Evolutionary conservation across 2,329 filamentous ascomycete genomes (phyloP).

Genomic region (Orbilia blumenaviensis): DNA sequence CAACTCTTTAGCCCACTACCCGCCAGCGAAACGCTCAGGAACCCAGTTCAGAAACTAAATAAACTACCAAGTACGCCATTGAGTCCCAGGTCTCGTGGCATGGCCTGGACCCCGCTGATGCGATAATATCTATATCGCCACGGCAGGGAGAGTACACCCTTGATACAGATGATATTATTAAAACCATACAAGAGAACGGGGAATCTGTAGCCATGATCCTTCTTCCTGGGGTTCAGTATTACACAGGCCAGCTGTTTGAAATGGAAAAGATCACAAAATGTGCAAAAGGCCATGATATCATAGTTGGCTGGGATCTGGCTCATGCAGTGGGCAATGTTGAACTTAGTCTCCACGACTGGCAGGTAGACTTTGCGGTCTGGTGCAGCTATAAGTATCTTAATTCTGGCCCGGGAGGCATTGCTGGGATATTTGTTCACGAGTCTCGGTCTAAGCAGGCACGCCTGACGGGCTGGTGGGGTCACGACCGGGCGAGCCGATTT

Average conservation of each 20-base stretch:
- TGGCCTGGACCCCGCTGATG: conserved; percentile 71
- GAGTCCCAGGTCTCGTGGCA: conserved; percentile 81
- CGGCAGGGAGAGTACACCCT: conserved; percentile 69
- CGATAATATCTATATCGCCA: conserved; percentile 79
- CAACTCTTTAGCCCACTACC: no score
- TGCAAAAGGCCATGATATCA: conserved; percentile 75
- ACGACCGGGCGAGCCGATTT: conserved; percentile 78
- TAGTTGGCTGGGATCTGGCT: conserved; percentile 87
- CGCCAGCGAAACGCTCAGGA: no score
- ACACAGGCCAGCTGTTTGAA: conserved; percentile 88
- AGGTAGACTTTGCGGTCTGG: conserved; percentile 88
- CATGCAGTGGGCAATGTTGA: conserved; percentile 87
- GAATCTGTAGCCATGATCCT: conserved; percentile 77
- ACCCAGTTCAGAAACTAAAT: no score
- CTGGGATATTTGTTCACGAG: conserved; percentile 81
- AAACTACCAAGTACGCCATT: conserved; percentile 73
- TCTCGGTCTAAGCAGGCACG: conserved; percentile 71
- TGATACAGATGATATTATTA: conserved; percentile 75
- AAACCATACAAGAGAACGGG: conserved; percentile 77
- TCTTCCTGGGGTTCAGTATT: conserved; percentile 89
- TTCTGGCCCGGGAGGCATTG: conserved; percentile 81
- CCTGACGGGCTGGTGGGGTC: conserved; percentile 87
- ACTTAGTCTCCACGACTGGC: conserved; percentile 82
- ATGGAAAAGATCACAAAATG: conserved; percentile 80
- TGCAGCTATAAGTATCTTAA: conserved; percentile 97